Base-by-base conservation (phyloP, 108 stramenopile genomes). In the Mayamaea pseudoterrestris region DNA sequence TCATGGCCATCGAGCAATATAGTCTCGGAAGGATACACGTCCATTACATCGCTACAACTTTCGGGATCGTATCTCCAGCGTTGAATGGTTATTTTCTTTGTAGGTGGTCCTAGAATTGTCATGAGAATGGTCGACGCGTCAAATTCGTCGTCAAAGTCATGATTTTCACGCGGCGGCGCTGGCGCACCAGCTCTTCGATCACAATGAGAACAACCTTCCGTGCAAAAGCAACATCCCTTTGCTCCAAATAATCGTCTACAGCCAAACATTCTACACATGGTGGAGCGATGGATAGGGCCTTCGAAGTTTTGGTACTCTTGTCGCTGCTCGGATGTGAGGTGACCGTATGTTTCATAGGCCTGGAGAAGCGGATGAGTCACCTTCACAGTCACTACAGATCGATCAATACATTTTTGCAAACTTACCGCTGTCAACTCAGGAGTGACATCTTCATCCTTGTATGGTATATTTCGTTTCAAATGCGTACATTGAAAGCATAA, bases 121-220 rank as follows among this genome's bases (percentile, higher is more conserved):
- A 35, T 35, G 5, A 74, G 43, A 0, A 74, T 41, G 9, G 56
- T 42, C 0, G 68, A 61, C 5, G 73, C 68, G 53, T 74, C 65
- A 39, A 55, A 61, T 11, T 66, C 65, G 50, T 74, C 73, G 43
- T 74, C 73, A 35, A 66, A 57, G 41, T 74, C 73, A 69, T 34
- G 20, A 13, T 26, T 35, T 20, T 51, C 50, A 22, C 13, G 35
- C 11, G 73, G 68, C 23, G 63, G 66, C 12, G 62, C 65, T 41
- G 68, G 73, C 37, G 69, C 68, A 30, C 65, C 60, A 28, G 32
- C 30, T 30, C 53, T 66, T 41, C 56, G 61, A 6, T 54, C 35
- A 30, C 39, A 63, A 52, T 58, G 53, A 20, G 32, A 30, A 27
- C 67, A 64, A 0, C 72, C 72, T 46, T 74, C 73, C 3, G 68